These are phyloP conservation scores for Scutellaria barbata DNA, from an alignment of 257 asterid species.

Conservation along the genomic window DNA sequence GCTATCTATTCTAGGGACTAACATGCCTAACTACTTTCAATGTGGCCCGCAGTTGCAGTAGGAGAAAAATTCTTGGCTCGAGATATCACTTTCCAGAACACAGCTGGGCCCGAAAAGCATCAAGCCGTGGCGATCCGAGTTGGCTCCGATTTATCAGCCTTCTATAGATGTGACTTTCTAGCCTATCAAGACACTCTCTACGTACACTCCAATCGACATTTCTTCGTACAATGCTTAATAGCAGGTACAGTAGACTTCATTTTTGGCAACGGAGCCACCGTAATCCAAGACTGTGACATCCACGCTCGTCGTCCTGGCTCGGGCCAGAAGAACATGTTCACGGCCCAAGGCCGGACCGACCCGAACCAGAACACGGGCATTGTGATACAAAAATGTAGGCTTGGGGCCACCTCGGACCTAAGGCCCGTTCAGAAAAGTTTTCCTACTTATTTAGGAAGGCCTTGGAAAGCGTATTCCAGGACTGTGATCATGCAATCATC, in stretches of 20 bases:
- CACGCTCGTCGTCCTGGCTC: conserved; percentile 62
- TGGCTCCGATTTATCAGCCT: conserved; percentile 65
- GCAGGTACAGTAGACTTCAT: conserved; percentile 69
- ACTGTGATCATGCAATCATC: conserved; percentile 68
- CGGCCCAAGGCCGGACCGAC: conserved; percentile 73
- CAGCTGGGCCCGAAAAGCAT: conserved; percentile 68
- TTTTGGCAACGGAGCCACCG: conserved; percentile 62
- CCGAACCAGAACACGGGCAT: conserved; percentile 78
- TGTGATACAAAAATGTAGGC: conserved; percentile 57
- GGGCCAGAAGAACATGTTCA: conserved; percentile 63
- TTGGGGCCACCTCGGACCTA: conserved; percentile 66
- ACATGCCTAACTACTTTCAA: neutral
- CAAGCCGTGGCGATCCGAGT: conserved; percentile 79
- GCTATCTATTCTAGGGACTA: too few species aligned
- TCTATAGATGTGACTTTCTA: conserved; percentile 55
- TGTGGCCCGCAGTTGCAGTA: conserved; percentile 54
- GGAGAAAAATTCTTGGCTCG: conserved; percentile 68
- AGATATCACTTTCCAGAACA: conserved; percentile 66
- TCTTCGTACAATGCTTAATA: conserved; percentile 51
- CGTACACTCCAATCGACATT: conserved; percentile 67
- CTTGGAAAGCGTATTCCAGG: conserved; percentile 66
- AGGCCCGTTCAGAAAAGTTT: conserved; percentile 48
- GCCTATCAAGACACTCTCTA: conserved; percentile 64
- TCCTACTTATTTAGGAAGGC: conserved; percentile 62
- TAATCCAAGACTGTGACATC: conserved; percentile 63